Percentiles rank a stretch among this genome's conserved stretches.
These are phyloP conservation scores for Earliella scabrosa DNA, from an alignment of 1,284 basidiomycete species.

Conservation along the genomic window DNA sequence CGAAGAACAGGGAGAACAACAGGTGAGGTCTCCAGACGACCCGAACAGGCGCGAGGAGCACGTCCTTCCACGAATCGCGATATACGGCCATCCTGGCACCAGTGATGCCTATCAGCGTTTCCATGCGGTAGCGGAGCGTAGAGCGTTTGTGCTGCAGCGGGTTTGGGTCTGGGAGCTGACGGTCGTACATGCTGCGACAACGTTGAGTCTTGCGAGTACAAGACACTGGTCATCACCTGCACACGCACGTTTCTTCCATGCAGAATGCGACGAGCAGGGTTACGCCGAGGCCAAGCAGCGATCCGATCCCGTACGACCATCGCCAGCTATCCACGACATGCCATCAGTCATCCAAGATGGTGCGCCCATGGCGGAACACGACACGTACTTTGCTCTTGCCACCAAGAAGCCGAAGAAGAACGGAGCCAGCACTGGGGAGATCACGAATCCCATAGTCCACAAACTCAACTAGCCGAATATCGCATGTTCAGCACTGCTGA, in stretches of 20 bases:
- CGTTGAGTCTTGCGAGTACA: background rate
- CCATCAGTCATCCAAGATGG: too few species aligned
- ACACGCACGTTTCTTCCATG: slow-evolving; percentile 64
- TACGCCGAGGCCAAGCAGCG: slow-evolving; percentile 59
- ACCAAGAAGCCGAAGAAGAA: slow-evolving; percentile 73
- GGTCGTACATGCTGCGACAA: slow-evolving; percentile 75
- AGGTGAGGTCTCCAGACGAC: slow-evolving; percentile 70
- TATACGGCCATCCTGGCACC: slow-evolving; percentile 64
- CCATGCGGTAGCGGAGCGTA: slow-evolving; percentile 58
- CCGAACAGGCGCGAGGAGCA: slow-evolving; percentile 48
- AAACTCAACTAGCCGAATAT: slow-evolving; percentile 52
- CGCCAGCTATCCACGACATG: slow-evolving; percentile 49
- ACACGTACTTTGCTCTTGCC: slow-evolving; percentile 50
- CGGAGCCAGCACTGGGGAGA: slow-evolving; percentile 66
- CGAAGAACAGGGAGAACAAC: slow-evolving; percentile 55
- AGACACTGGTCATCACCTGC: background rate
- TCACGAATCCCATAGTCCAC: slow-evolving; percentile 73
- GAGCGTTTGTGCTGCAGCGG: slow-evolving; percentile 35
- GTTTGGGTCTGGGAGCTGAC: slow-evolving; percentile 52
- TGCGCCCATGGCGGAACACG: too few species aligned
- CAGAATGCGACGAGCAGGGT: slow-evolving; percentile 59
- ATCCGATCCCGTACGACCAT: slow-evolving; percentile 73
- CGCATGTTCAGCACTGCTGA: too few species aligned
- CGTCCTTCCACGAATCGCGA: slow-evolving; percentile 54
- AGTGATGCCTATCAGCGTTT: slow-evolving; percentile 68